Evolutionary conservation across 441 rosid genomes (phyloP), one percentile per base, ranked within the genome.

Genomic region (Biscutella auriculata): DNA sequence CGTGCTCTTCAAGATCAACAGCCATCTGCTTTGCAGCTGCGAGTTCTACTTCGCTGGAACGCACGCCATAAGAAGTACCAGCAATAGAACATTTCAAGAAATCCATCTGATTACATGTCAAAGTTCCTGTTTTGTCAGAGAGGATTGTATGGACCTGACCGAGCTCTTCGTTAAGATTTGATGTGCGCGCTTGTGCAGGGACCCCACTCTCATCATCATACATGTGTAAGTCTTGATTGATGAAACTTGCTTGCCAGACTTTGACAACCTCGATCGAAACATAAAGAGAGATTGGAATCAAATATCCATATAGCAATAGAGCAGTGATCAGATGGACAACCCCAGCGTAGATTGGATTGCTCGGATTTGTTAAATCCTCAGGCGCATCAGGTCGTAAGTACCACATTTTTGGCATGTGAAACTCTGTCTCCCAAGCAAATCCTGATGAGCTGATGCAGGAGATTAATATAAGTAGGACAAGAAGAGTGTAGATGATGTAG

Each of bases 51-150:
- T 92, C 98, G 41, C 89, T 88, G 11, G 88, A 62, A 13, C 80
- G 65, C 21, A 70, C 73, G 11, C 98, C 98, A 66, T 88, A 92
- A 35, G 97, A 74, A 63, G 71, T 77, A 46, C 98, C 89, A 43
- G 94, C 96, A 57, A 92, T 81, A n/a, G 98, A 88, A 73, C 98
- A 92, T 76, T 86, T 92, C 30, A 88, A 71, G 71, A 88, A 92
- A 76, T 92, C 98, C 98, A 92, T 92, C 77, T 92, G 98, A 67
- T 88, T 92, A 76, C 98, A 92, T 55, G 98, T 92, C 78, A 91
- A 70, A 19, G 98, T 91, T 50, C 98, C 98, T 0, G 98, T 91
- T 78, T 91, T 91, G 66, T 91, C 98, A 14, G 98, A 91, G 13
- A 91, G 97, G 66, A 92, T 86, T 0, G 97, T 92, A 57, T 92